Conservation (phyloP, 2,329 filamentous ascomycete species). For the Cladosporium sp. region DNA sequence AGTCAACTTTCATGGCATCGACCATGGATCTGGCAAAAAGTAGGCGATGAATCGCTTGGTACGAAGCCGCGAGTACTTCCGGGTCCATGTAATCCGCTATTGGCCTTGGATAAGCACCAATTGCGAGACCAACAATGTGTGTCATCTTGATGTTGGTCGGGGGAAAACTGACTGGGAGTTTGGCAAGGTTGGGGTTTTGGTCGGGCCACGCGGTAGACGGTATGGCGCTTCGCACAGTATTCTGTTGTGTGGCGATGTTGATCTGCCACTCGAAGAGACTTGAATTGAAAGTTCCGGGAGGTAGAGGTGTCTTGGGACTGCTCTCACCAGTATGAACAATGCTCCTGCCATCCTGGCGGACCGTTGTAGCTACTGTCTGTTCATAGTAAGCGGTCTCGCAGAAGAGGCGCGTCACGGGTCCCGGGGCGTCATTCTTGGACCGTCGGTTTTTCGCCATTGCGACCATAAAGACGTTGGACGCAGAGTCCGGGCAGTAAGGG, state of each 20-base stretch:
- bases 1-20: slow-evolving; percentile 30
- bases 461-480: slow-evolving; percentile 14
- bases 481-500: slow-evolving; percentile 25
- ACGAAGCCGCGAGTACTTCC: slow-evolving; percentile 35
- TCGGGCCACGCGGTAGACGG: not conserved
- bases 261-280: slow-evolving; percentile 31
- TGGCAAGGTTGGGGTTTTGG: not conserved
- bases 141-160: no score
- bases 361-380: slow-evolving; percentile 46
- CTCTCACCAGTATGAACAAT: slow-evolving; percentile 30
- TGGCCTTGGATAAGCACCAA: slow-evolving; percentile 32
- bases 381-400: slow-evolving; percentile 50
- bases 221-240: not conserved
- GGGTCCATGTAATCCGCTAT: slow-evolving; percentile 40
- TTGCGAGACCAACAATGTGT: slow-evolving; percentile 41
- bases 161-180: no score
- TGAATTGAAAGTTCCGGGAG: slow-evolving; percentile 34
- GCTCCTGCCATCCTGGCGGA: slow-evolving; percentile 33
- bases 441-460: slow-evolving; percentile 5
- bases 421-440: not conserved
- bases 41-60: slow-evolving; percentile 44
- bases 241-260: not conserved
- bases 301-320: slow-evolving; percentile 29
- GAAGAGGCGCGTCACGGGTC: slow-evolving; percentile 40
- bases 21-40: slow-evolving; percentile 43